These are phyloP conservation scores for Dissoconium aciculare DNA, from an alignment of 2,329 filamentous ascomycete species.

Conservation along the genomic window DNA sequence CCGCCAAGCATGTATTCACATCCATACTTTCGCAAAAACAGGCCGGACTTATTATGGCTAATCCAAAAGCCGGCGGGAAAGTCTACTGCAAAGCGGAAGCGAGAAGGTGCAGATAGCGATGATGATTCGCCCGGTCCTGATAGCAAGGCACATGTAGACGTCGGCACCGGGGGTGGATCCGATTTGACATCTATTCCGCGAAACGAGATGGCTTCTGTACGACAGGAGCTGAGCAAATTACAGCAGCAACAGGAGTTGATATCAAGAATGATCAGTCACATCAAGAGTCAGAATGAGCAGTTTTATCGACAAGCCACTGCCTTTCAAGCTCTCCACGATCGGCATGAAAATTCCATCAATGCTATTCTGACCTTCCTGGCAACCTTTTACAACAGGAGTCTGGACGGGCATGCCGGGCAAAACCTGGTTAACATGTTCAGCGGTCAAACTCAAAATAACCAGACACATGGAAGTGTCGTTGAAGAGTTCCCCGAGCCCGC, in stretches of 20 bases:
- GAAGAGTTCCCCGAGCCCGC: conserved; percentile 39
- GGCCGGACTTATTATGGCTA: conserved; percentile 85
- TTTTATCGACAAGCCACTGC: conserved; percentile 75
- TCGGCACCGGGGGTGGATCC: conserved; percentile 26
- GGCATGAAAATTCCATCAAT: conserved; percentile 98
- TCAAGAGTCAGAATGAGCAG: conserved; percentile 75
- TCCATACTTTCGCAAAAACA: conserved; percentile 83
- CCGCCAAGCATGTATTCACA: conserved; percentile 97
- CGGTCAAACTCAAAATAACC: conserved; percentile 27
- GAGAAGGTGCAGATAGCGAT: conserved; percentile 53
- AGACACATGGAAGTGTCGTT: conserved; percentile 44
- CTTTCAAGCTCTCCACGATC: conserved; percentile 81
- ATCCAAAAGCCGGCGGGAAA: conserved; percentile 88
- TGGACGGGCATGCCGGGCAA: conserved; percentile 67
- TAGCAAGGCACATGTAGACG: conserved; percentile 12
- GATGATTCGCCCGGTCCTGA: conserved; percentile 35
- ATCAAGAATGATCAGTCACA: conserved; percentile 60
- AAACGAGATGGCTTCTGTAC: conserved; percentile 63
- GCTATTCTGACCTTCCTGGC: conserved; percentile 95
- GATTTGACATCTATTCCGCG: conserved; percentile 41
- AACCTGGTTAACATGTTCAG: conserved; percentile 76
- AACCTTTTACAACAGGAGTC: conserved; percentile 85
- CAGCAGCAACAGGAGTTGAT: conserved; percentile 80
- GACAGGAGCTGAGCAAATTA: conserved; percentile 65
- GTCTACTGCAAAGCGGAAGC: conserved; percentile 32